Conservation (phyloP, 2,329 filamentous ascomycete genomes). For the Alternaria brassicae region DNA sequence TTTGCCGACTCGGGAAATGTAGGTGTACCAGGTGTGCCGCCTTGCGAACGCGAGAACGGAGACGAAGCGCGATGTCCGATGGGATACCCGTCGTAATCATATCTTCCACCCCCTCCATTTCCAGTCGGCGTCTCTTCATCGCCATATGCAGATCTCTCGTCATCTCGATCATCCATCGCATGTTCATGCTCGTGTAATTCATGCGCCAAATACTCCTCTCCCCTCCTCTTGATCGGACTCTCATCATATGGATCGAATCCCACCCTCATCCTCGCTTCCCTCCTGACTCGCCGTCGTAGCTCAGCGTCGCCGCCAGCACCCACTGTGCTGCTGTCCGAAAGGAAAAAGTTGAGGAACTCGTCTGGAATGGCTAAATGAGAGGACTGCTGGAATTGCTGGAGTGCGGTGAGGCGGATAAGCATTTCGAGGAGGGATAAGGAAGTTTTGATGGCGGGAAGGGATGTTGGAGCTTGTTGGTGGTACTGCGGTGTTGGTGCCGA, state of each 20-base stretch:
- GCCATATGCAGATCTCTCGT: neutral
- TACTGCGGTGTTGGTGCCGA: slow-evolving; percentile 17
- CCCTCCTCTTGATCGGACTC: slow-evolving; percentile 69
- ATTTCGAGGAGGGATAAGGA: slow-evolving; percentile 86
- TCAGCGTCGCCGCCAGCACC: slow-evolving; percentile 69
- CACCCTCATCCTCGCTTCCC: slow-evolving; percentile 67
- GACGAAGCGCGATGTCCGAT: slow-evolving; percentile 23
- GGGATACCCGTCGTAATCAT: slow-evolving; percentile 44
- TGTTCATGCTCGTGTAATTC: slow-evolving; percentile 30
- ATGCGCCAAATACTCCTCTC: slow-evolving; percentile 69
- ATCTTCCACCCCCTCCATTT: slow-evolving; percentile 12
- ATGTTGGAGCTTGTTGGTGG: slow-evolving; percentile 17
- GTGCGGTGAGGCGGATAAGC: slow-evolving; percentile 80
- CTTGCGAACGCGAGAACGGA: slow-evolving; percentile 26
- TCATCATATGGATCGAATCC: slow-evolving; percentile 78
- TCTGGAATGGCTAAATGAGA: slow-evolving; percentile 90
- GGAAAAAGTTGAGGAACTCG: slow-evolving; percentile 86
- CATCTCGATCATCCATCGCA: neutral
- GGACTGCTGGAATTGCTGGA: slow-evolving; percentile 90
- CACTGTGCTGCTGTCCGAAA: slow-evolving; percentile 72
- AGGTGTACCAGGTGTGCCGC: slow-evolving; percentile 26
- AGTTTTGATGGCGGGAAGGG: slow-evolving; percentile 64
- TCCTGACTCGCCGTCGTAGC: slow-evolving; percentile 65
- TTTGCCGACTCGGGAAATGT: neutral
- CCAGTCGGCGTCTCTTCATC: slow-evolving; percentile 2